These are phyloP conservation scores for Hamamelis virginiana DNA, from an alignment of 164 flowering plant species.

Conservation along the genomic window DNA sequence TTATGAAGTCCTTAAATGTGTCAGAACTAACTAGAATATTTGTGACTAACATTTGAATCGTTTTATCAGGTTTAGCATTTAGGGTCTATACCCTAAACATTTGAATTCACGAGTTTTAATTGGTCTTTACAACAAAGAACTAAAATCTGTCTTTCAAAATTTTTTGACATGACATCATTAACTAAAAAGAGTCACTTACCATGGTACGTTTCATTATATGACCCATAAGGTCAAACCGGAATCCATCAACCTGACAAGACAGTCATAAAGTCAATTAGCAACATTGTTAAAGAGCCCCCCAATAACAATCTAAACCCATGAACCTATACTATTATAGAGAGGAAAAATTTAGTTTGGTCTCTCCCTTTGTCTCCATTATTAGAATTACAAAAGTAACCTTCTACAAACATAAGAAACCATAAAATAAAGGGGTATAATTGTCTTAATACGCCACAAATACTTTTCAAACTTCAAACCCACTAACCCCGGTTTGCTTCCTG, in stretches of 20 bases:
- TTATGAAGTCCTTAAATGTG: background rate
- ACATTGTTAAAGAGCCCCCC: background rate
- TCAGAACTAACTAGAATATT: background rate
- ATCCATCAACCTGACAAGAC: slow-evolving; percentile 83
- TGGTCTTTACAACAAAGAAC: background rate
- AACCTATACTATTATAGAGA: no score
- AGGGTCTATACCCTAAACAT: no score
- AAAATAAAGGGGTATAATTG: no score
- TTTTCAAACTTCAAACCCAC: no score
- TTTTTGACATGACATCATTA: no score
- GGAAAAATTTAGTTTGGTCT: no score
- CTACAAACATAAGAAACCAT: no score
- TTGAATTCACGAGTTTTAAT: background rate
- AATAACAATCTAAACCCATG: background rate
- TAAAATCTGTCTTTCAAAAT: background rate
- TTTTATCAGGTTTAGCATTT: no score
- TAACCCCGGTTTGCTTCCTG: no score
- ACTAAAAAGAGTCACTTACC: slow-evolving; percentile 38
- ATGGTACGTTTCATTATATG: slow-evolving; percentile 90
- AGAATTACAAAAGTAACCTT: no score
- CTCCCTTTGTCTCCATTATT: no score
- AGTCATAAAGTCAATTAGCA: slow-evolving; percentile 5
- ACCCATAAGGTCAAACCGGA: slow-evolving; percentile 96
- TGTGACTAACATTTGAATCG: background rate
- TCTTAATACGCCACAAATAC: no score